A percentile compares a stretch with the other conserved stretches of the same genome.
Conservation (phyloP, 2,329 filamentous ascomycete genomes). For the Aspergillus sp. region DNA sequence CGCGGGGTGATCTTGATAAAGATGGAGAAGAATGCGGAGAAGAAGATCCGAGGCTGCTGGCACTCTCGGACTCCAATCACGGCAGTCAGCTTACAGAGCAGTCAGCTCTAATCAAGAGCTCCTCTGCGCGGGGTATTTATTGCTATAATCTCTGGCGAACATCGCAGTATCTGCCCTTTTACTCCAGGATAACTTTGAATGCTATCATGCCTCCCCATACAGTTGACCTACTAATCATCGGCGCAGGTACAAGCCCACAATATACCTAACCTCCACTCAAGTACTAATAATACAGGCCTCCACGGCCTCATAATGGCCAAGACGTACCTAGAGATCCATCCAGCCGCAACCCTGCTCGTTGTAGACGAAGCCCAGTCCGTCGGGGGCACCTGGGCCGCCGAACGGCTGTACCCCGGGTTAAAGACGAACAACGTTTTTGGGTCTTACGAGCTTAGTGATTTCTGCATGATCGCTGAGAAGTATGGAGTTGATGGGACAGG, state of each 20-base stretch:
- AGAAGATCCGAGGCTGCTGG: neutral
- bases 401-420: conserved; percentile 62
- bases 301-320: conserved; percentile 60
- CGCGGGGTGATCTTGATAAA: no score
- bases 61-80: neutral
- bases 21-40: no score
- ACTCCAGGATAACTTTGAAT: neutral
- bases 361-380: conserved; percentile 55
- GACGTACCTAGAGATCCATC: conserved; percentile 57
- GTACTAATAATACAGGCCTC: conserved; percentile 33
- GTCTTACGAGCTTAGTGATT: conserved; percentile 68
- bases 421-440: conserved; percentile 69
- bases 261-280: neutral
- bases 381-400: conserved; percentile 66
- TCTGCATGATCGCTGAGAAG: conserved; percentile 58
- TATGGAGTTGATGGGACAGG: conserved; percentile 47
- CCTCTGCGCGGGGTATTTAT: no score
- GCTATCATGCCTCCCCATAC: neutral
- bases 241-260: neutral
- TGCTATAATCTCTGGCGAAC: neutral
- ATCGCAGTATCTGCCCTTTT: neutral
- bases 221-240: conserved; percentile 5
- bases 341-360: conserved; percentile 52
- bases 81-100: no score
- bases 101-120: no score